Base-by-base conservation (phyloP, 2,329 filamentous ascomycete species). In the Trichoderma sp. region DNA sequence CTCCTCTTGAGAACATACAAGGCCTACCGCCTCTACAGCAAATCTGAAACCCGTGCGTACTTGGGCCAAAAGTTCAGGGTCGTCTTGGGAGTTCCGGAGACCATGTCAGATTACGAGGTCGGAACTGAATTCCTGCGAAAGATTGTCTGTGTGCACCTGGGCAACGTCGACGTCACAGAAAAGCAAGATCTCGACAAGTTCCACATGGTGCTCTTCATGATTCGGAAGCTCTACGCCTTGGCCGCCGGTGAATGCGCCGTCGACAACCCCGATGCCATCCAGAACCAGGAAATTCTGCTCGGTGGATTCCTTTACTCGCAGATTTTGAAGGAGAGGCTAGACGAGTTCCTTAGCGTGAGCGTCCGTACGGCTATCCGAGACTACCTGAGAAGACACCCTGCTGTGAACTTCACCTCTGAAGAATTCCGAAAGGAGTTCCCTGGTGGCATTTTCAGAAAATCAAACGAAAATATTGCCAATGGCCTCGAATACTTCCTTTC, bases 191-290 rank as follows among this genome's bases (percentile, higher is more conserved):
- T 89, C 62, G 95, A 98, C 87, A 99, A 99, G 85, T 98, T 97
- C 86, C 93, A 93, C 79, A 92, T 98, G 90, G 87, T 98, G 62
- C 88, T 98, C 60, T 97, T 98, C 86, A 98, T 98, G 95, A 94
- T 95, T 80, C 90, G 96, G 78, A 99, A 99, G 84, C 90, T 99
- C 38, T 99, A 99, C 82, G 91, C 95, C 16, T 88, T 99, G 66
- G 96, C 97, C 9, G 95, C 95, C 76, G 95, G 96, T 74, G 96
- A 98, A 78, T 98, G 96, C 83, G 90, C 95, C 5, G 91, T 95
- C 5, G 97, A 99, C 86, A 98, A 99, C 81, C 96, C 97, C 1
- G 97, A 99, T 89, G 95, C 97, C 12, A 93, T 98, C 21, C 95
- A 97, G 81, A 98, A 97, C 84, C 97, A 99, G 82, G 97, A 99